phyloP scores from a whole-genome alignment of 2,329 filamentous ascomycete species.

The Alternaria postmessia region DNA sequence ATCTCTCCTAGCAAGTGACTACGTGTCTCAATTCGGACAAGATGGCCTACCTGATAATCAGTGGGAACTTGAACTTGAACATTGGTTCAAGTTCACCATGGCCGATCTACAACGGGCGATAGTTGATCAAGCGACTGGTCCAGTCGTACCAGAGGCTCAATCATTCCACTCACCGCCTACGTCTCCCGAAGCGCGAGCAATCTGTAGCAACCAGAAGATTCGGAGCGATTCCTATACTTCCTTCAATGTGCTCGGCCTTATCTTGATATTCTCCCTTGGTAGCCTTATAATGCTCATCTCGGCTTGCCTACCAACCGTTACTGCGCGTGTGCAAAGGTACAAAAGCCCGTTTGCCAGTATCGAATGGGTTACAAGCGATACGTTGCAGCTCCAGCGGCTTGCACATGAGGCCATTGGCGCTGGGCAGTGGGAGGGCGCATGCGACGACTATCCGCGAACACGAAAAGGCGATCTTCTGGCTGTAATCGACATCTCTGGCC shows the following conservation, averaged over 20 bases:
- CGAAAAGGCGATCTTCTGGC: conserved; percentile 10
- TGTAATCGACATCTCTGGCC: conserved; percentile 4
- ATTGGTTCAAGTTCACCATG: too few relatives aligned
- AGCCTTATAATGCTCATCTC: conserved; percentile 22
- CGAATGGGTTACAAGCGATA: conserved; percentile 24
- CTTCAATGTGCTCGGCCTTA: conserved; percentile 32
- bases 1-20: too few relatives aligned
- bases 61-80: too few relatives aligned
- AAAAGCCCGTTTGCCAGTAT: conserved; percentile 10
- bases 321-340: conserved; percentile 4
- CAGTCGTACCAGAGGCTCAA: too few relatives aligned
- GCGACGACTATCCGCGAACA: conserved; percentile 10
- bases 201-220: conserved; percentile 36
- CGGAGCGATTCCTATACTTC: conserved; percentile 25
- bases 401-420: conserved; percentile 29
- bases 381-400: conserved; percentile 32
- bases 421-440: conserved; percentile 11
- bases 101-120: too few relatives aligned
- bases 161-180: neutral
- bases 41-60: too few relatives aligned
- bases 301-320: neutral
- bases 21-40: too few relatives aligned
- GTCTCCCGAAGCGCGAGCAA: conserved; percentile 11
- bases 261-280: conserved; percentile 25
- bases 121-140: too few relatives aligned